Base-by-base conservation (phyloP, 306 rosid genomes). In the Pueraria montana region DNA sequence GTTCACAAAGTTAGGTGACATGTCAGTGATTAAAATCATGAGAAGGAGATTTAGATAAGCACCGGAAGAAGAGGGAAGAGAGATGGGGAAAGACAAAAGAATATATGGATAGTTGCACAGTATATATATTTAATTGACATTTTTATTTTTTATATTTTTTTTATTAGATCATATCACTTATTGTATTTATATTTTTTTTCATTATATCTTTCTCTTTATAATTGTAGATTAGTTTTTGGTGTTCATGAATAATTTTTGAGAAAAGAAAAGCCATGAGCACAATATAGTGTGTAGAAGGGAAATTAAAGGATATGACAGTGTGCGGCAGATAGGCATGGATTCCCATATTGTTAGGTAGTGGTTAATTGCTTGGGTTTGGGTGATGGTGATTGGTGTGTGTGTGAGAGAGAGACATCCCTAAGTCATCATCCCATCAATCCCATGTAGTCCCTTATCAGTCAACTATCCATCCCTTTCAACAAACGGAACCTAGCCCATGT, bases 341-440 rank as follows among this genome's bases (percentile, higher is more conserved):
- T 85, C 65, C 83, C 85, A 63, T 77, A 17, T 83, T 80, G 85
- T 86, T 90, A 62, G 90, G 91, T 88, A 84, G 88, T 72, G 84
- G 88, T 84, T 73, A 82, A 85, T 82, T 87, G 88, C 79, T 82
- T 18, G 73, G 77, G 16, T 67, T 78, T 68, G 78, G 23, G 16
- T 79, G 83, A 79, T 16, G 3, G 53, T 58, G 67, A 74, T 53
- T 43, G 80, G 48, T 46, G 26, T 32, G 24, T 9, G 65, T 8
- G 34, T 2, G 36, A 59, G 17, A 83, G 36, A 12, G 87, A 80
- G 18, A 70, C 80, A 87, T 86, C 74, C 82, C 84, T 24, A 73
- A 82, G 69, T 81, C 80, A 3, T 74, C 48, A 11, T 21, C 65
- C 63, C 63, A 53, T 56, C 63, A 58, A 71, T 26, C 59, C 53